Percentiles rank a stretch among this genome's conserved stretches.
These are phyloP conservation scores for Myriosclerotinia duriaeana DNA, from an alignment of 2,329 filamentous ascomycete species.

Conservation along the genomic window DNA sequence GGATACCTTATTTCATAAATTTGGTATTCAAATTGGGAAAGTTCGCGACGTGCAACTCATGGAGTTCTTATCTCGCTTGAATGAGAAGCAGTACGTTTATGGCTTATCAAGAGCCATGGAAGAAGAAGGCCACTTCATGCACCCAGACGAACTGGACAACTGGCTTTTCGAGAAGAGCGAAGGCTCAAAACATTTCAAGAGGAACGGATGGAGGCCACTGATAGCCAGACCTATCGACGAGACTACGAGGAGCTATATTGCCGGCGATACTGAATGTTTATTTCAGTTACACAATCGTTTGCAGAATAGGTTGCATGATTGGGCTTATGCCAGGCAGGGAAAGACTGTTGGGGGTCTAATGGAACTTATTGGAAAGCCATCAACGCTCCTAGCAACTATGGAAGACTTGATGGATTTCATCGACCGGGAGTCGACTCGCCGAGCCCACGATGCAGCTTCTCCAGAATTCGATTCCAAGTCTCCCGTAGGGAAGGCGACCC, in stretches of 20 bases:
- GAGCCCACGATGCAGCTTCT: not conserved
- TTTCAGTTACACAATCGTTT: not conserved
- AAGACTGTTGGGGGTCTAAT: constrained; percentile 3
- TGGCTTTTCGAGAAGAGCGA: not conserved
- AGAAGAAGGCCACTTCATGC: not conserved
- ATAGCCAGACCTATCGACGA: constrained; percentile 1
- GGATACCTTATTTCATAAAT: not conserved
- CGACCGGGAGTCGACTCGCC: constrained; percentile 2
- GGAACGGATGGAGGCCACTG: not conserved
- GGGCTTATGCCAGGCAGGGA: not conserved
- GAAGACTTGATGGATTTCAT: constrained; percentile 7
- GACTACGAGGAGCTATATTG: not conserved
- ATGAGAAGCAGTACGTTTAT: not conserved
- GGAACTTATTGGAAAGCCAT: not conserved
- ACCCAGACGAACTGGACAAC: not conserved
- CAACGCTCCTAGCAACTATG: not conserved
- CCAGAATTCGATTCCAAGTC: not conserved
- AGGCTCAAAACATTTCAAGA: not conserved
- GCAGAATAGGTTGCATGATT: not conserved
- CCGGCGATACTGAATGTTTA: constrained; percentile 4
- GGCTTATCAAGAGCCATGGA: not conserved
- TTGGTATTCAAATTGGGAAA: not conserved
- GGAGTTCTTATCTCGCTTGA: not conserved
- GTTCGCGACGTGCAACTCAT: constrained; percentile 6
- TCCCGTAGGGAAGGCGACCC: not conserved